Conservation (phyloP, 2,329 filamentous ascomycete species). For the Raffaelea deltoideospora region DNA sequence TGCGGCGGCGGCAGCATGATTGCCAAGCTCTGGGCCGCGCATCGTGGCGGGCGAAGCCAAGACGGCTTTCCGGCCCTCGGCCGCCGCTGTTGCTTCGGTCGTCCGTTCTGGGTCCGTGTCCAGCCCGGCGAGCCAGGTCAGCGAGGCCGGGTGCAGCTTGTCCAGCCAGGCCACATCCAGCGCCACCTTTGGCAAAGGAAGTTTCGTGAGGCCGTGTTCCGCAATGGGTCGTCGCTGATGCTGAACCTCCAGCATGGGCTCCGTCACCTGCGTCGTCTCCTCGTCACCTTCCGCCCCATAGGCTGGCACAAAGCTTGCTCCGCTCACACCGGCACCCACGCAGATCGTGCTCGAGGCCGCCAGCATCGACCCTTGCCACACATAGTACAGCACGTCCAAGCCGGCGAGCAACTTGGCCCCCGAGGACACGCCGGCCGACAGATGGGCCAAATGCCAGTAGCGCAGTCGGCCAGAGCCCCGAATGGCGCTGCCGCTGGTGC, state of each 20-base stretch:
- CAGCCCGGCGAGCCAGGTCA: conserved; percentile 6
- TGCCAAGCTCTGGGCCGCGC: too few relatives aligned
- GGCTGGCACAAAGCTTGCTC: too few relatives aligned
- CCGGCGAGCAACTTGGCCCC: background rate
- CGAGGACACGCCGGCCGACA: background rate
- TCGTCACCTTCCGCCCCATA: too few relatives aligned
- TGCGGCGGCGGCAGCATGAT: too few relatives aligned
- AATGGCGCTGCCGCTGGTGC: background rate
- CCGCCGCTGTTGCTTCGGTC: background rate
- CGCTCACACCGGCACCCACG: background rate
- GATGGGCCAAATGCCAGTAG: background rate
- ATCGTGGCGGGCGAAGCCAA: too few relatives aligned
- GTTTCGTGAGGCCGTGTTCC: background rate
- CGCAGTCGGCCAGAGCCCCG: background rate
- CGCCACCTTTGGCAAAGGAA: conserved; percentile 5
- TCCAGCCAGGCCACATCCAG: conserved; percentile 9
- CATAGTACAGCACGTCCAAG: conserved; percentile 7
- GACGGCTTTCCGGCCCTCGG: too few relatives aligned
- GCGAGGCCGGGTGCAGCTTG: conserved; percentile 5
- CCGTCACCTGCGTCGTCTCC: background rate
- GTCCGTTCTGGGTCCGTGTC: background rate
- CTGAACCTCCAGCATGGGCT: too few relatives aligned
- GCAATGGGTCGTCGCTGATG: background rate
- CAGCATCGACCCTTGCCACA: conserved; percentile 4
- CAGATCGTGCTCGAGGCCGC: background rate